Base-by-base conservation (phyloP, 495 filamentous ascomycete genomes). In the Xylaria sp. region DNA sequence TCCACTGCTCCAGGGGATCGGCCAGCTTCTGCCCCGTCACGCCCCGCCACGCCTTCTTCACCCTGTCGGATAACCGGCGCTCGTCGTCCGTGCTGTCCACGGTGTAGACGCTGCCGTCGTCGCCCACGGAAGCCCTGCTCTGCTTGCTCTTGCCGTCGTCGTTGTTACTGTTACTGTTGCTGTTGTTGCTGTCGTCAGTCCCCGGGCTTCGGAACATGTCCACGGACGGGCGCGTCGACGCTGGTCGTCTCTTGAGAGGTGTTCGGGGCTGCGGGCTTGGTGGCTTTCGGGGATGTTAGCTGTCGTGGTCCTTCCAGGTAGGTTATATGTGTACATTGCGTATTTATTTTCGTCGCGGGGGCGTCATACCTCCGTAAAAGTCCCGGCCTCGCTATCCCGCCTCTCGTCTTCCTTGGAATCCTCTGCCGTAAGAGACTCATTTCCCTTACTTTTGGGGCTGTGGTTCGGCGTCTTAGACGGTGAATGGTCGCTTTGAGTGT, bases 1-100 rank as follows among this genome's bases (percentile, higher is more conserved):
- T 71, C 69, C 69, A 71, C 50, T 71, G 61, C n/a, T 71, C 69
- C 0, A 71, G 46, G 8, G 61, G 69, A 50, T 71, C 69, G 8
- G 17, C 33, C 12, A 26, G 15, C 4, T 11, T 33, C 69, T 71
- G 61, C 6, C 61, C 61, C 50, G 33, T 71, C 1, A 70, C 68
- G 5, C 57, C 68, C 12, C 58, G 29, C 68, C 68, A 70, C 5
- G 68, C 68, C 58, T 70, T 70, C 35, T 44, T 70, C 31, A 70
- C n/a, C 59, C 48, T 70, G 37, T 66, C 40, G 26, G 61, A 71
- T 21, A 65, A 21, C 3, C 61, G 61, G 11, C 69, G 61, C 15
- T 65, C 71, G 21, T 71, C 68, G 26, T 48, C n/a, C n/a, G n/a
- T 21, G 52, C 52, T 66, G 29, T 57, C 59, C 19, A 41, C 14